Evolutionary conservation across 2,329 filamentous ascomycete genomes (phyloP).

Genomic region (Alternaria arbusti): DNA sequence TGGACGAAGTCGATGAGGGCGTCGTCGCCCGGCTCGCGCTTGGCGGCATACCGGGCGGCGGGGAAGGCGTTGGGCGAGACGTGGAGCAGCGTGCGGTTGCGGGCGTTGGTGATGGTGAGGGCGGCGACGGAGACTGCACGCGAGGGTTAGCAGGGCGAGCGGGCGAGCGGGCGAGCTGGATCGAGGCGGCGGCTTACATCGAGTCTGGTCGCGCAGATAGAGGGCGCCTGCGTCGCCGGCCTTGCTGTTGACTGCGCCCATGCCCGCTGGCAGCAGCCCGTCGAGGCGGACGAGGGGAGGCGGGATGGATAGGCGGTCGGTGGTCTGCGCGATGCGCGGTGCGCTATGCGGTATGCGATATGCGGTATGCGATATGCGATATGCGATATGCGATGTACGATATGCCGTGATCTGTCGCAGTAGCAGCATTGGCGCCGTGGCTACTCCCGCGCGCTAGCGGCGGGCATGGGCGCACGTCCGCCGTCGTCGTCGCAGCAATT

Average conservation of each 20-base stretch:
- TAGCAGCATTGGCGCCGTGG: not conserved
- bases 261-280: constrained; percentile 51
- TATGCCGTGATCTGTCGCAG: not conserved
- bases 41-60: constrained; percentile 76
- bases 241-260: constrained; percentile 92
- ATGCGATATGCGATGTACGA: not conserved
- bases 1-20: constrained; percentile 88
- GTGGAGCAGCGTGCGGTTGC: constrained; percentile 76
- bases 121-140: constrained; percentile 82
- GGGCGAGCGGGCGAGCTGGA: not conserved
- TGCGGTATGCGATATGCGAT: not conserved
- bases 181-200: constrained; percentile 66
- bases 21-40: constrained; percentile 75
- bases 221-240: constrained; percentile 77
- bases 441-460: not conserved
- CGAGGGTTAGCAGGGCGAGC: constrained; percentile 23
- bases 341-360: not conserved
- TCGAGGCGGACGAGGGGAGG: not conserved
- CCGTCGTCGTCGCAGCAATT: not conserved
- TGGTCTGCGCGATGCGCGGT: not conserved
- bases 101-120: constrained; percentile 79
- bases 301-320: not conserved
- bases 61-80: constrained; percentile 88
- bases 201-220: constrained; percentile 88
- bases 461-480: not conserved